Evolutionary conservation across 2,329 filamentous ascomycete genomes (phyloP).

Genomic region (Fusarium solani-melongenae): DNA sequence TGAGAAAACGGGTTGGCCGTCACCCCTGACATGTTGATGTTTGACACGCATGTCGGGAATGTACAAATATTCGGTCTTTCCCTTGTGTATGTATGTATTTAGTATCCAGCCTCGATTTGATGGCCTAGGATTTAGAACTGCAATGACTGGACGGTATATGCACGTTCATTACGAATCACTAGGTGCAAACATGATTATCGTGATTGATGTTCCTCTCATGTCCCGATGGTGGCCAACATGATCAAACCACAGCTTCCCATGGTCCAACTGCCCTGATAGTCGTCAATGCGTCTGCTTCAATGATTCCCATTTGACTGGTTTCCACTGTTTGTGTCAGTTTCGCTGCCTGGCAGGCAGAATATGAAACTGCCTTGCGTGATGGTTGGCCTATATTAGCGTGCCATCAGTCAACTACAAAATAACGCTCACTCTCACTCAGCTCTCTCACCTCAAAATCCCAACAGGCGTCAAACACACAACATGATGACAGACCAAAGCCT

Average conservation of each 20-base stretch:
- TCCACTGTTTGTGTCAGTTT: not conserved
- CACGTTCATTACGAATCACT: not conserved
- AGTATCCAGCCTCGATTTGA: conserved; percentile 6
- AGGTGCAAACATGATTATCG: not conserved
- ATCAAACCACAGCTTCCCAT: not conserved
- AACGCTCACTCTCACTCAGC: not conserved
- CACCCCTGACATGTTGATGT: not conserved
- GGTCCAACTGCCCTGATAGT: too few species aligned
- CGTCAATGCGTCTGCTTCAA: not conserved
- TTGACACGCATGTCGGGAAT: conserved; percentile 6
- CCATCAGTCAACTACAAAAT: conserved; percentile 1
- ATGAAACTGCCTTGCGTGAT: not conserved
- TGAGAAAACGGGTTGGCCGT: conserved; percentile 12
- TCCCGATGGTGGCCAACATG: not conserved
- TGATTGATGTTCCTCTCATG: not conserved
- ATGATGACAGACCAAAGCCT: conserved; percentile 21
- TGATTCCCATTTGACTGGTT: not conserved
- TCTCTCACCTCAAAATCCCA: not conserved
- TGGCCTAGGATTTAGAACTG: conserved; percentile 20
- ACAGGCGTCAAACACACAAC: not conserved
- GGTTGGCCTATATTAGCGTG: not conserved
- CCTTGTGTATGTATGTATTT: conserved; percentile 32
- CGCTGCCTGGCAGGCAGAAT: conserved; percentile 19
- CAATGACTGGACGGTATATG: conserved; percentile 11
- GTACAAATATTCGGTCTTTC: conserved; percentile 26